A percentile compares a stretch with the other conserved stretches of the same genome.
Conservation (phyloP, 306 rosid genomes). For the Abrus precatorius region DNA sequence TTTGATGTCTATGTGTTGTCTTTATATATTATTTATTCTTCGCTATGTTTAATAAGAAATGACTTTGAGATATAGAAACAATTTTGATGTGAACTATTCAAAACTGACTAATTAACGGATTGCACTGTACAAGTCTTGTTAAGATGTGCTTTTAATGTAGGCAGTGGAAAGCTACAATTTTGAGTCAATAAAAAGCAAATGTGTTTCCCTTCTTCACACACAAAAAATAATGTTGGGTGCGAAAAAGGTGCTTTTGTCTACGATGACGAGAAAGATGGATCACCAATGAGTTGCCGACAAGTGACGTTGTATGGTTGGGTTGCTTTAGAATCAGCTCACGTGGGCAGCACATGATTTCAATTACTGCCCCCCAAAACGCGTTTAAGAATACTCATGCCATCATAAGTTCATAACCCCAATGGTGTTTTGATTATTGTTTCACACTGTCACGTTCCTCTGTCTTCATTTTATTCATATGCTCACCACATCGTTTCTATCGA, state of each 20-base stretch:
- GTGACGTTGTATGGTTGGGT: slow-evolving; percentile 43
- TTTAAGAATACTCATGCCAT: slow-evolving; percentile 38
- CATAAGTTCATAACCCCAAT: slow-evolving; percentile 43
- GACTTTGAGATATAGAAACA: background rate
- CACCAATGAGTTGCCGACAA: slow-evolving; percentile 62
- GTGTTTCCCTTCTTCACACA: slow-evolving; percentile 52
- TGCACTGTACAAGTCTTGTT: background rate
- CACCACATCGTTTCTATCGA: too few species aligned
- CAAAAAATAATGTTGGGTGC: slow-evolving; percentile 56
- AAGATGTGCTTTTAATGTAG: background rate
- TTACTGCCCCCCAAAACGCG: slow-evolving; percentile 56
- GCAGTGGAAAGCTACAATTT: slow-evolving; percentile 3
- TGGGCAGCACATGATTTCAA: slow-evolving; percentile 61
- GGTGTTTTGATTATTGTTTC: background rate
- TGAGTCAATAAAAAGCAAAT: slow-evolving; percentile 57
- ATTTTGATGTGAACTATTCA: background rate
- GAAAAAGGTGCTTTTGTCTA: slow-evolving; percentile 26
- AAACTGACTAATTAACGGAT: slow-evolving; percentile 18
- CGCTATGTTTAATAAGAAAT: background rate
- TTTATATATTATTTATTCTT: background rate
- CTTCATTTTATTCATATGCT: too few species aligned
- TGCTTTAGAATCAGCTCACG: slow-evolving; percentile 53
- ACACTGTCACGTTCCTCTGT: background rate
- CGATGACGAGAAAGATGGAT: background rate
- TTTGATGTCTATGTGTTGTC: slow-evolving; percentile 3